Conservation (phyloP, 2,329 filamentous ascomycete species). For the Calonectria ilicicola region DNA sequence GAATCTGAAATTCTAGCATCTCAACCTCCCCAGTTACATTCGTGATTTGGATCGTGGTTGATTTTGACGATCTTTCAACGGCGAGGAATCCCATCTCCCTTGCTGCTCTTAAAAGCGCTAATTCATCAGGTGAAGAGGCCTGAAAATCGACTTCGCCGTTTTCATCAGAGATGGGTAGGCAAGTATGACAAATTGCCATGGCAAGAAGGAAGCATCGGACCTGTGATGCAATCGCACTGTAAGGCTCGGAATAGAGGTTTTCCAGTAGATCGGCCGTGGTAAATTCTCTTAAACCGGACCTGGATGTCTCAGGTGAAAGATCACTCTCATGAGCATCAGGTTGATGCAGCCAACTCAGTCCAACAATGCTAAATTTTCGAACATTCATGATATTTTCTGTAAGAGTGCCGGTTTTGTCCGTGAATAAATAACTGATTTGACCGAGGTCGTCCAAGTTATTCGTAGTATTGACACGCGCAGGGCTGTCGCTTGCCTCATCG, state of each 20-base stretch:
- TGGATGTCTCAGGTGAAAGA: constrained; percentile 25
- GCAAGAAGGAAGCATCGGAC: constrained; percentile 86
- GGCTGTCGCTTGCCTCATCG: constrained; percentile 84
- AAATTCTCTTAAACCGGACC: constrained; percentile 33
- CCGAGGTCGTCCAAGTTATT: constrained; percentile 96
- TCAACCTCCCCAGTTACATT: constrained; percentile 52
- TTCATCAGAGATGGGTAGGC: constrained; percentile 80
- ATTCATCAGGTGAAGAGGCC: constrained; percentile 89
- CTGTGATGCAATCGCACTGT: constrained; percentile 81
- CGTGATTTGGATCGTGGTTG: constrained; percentile 66
- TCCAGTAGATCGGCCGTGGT: constrained; percentile 82
- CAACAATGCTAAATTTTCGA: constrained; percentile 89
- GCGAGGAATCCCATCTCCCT: constrained; percentile 87
- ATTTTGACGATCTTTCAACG: constrained; percentile 77
- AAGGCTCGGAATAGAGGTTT: constrained; percentile 80
- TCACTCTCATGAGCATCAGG: constrained; percentile 66
- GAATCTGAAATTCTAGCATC: constrained; percentile 78
- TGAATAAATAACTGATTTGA: constrained; percentile 90
- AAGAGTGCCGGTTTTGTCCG: constrained; percentile 93
- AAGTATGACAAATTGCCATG: constrained; percentile 91
- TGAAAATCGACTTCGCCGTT: constrained; percentile 83
- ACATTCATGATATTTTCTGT: constrained; percentile 98
- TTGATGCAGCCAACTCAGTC: constrained; percentile 90
- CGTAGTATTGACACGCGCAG: constrained; percentile 89
- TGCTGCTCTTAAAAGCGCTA: constrained; percentile 86